Evolutionary conservation across 768 basidiomycete genomes (phyloP).

Genomic region (Leccinum disarticulatum): DNA sequence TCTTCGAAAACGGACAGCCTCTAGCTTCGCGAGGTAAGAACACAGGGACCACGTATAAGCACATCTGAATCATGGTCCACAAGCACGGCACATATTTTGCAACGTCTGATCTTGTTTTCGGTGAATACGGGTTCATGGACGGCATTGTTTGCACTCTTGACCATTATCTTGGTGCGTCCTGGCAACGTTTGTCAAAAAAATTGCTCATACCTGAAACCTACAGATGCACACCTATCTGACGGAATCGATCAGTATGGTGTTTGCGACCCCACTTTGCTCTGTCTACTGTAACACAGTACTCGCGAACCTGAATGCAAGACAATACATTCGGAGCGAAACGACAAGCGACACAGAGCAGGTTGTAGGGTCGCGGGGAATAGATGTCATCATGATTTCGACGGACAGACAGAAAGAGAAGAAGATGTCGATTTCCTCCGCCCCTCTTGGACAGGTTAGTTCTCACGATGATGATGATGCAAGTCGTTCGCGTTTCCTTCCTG

Average conservation of each 20-base stretch:
- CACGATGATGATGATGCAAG: background rate
- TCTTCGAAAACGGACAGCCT: background rate
- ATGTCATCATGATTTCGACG: background rate
- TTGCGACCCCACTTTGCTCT: slow-evolving; percentile 6
- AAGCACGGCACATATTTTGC: slow-evolving; percentile 11
- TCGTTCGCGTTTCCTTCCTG: background rate
- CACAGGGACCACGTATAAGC: background rate
- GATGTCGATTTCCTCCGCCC: background rate
- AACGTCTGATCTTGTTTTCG: slow-evolving; percentile 11
- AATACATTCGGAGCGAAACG: slow-evolving; percentile 3
- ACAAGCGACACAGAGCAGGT: background rate
- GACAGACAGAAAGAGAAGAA: background rate
- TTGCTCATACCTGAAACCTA: background rate
- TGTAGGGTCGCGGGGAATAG: background rate
- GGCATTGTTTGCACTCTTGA: slow-evolving; percentile 49
- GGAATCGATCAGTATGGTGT: background rate
- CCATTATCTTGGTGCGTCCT: slow-evolving; percentile 11
- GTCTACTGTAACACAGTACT: slow-evolving; percentile 20
- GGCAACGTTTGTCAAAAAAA: background rate
- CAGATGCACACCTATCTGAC: background rate
- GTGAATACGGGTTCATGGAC: slow-evolving; percentile 43
- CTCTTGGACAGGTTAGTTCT: background rate
- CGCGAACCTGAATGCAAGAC: slow-evolving; percentile 15
- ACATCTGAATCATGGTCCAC: background rate
- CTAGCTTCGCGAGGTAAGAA: background rate